Percentiles rank a stretch among this genome's conserved stretches.
Evolutionary conservation across 345 rosid species (phyloP).

Genomic region (Pseudoturritis turrita): DNA sequence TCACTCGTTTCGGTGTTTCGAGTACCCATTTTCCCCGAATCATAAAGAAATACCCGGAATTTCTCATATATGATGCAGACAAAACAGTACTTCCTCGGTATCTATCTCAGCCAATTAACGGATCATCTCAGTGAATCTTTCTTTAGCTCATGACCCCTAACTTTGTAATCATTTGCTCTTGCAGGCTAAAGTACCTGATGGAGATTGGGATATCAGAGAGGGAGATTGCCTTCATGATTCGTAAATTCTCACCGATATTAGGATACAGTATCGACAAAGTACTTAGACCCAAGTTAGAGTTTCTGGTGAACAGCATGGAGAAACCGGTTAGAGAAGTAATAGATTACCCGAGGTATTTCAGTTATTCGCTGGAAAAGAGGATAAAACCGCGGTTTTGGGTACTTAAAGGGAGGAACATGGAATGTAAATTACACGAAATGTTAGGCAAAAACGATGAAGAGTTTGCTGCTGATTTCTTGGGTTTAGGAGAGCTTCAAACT

Average conservation of each 20-base stretch:
- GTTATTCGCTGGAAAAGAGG: conserved; percentile 81
- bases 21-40: conserved; percentile 51
- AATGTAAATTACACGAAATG: conserved; percentile 74
- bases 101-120: neutral
- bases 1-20: conserved; percentile 52
- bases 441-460: conserved; percentile 77
- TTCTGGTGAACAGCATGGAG: conserved; percentile 60
- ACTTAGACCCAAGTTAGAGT: conserved; percentile 68
- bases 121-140: neutral
- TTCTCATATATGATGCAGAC: conserved; percentile 63
- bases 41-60: conserved; percentile 79
- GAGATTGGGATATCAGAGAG: conserved; percentile 56
- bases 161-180: neutral
- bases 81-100: conserved; percentile 75
- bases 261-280: conserved; percentile 82
- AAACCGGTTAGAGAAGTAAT: conserved; percentile 57
- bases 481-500: conserved; percentile 31
- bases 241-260: conserved; percentile 73
- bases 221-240: conserved; percentile 70
- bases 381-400: conserved; percentile 82
- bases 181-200: conserved; percentile 69
- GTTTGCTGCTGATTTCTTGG: conserved; percentile 65
- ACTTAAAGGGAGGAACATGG: conserved; percentile 51
- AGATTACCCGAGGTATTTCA: conserved; percentile 80
- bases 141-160: neutral